phyloP scores from a whole-genome alignment of 768 basidiomycete genomes.

The Boletus patriciae region DNA sequence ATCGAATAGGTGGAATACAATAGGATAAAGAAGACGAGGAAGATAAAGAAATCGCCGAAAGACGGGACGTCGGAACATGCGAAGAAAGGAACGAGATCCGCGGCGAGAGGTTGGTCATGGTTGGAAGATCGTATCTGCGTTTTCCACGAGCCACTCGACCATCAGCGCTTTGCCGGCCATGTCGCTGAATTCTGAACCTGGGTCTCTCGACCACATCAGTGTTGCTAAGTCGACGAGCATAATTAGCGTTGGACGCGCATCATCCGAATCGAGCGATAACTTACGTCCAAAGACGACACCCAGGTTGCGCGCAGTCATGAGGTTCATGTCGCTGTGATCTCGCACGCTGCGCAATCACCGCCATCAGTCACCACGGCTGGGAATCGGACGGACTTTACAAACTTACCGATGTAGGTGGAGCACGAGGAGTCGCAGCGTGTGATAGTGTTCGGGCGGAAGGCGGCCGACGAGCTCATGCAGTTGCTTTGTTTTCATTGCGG shows the following conservation, averaged over 20 bases:
- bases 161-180: slow-evolving; percentile 96
- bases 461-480: slow-evolving; percentile 69
- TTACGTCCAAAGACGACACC: slow-evolving; percentile 98
- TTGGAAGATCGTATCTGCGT: slow-evolving; percentile 60
- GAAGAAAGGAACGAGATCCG: neutral
- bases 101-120: neutral
- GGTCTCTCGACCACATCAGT: slow-evolving; percentile 86
- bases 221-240: slow-evolving; percentile 59
- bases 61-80: neutral
- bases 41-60: neutral
- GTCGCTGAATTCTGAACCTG: slow-evolving; percentile 89
- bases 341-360: slow-evolving; percentile 46
- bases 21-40: slow-evolving; percentile 22
- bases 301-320: slow-evolving; percentile 93
- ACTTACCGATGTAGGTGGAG: slow-evolving; percentile 82
- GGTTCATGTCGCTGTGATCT: slow-evolving; percentile 66
- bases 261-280: slow-evolving; percentile 30
- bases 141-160: slow-evolving; percentile 94
- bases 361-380: neutral
- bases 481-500: slow-evolving; percentile 53
- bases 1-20: slow-evolving; percentile 26
- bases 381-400: neutral
- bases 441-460: slow-evolving; percentile 85
- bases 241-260: neutral
- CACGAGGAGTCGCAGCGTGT: slow-evolving; percentile 80